Evolutionary conservation across 805 yeast species (phyloP).

Genomic region (Ogataea nitratoaversa): DNA sequence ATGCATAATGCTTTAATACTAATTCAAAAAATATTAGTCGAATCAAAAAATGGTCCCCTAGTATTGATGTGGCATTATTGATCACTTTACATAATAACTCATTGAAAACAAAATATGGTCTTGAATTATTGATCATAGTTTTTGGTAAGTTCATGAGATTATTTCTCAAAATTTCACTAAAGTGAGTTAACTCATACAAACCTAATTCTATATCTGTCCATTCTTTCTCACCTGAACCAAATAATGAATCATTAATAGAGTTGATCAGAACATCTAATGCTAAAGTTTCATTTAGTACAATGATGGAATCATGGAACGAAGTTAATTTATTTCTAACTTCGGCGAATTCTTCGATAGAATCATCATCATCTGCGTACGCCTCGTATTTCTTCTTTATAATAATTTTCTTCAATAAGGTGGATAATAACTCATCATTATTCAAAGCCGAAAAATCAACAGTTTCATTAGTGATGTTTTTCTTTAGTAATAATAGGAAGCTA

Average conservation of each 20-base stretch:
- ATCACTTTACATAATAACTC: conserved; percentile 51
- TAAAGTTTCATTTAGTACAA: conserved; percentile 36
- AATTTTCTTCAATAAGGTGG: conserved; percentile 61
- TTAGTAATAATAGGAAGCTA: conserved; percentile 66
- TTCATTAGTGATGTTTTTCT: conserved; percentile 43
- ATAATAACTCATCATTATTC: conserved; percentile 45
- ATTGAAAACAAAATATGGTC: conserved; percentile 59
- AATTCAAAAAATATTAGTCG: conserved; percentile 82
- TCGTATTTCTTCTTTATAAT: conserved; percentile 79
- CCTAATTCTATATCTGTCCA: conserved; percentile 91
- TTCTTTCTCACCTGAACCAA: conserved; percentile 28
- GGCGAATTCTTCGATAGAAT: conserved; percentile 68
- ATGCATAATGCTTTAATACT: conserved; percentile 70
- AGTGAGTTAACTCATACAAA: conserved; percentile 71
- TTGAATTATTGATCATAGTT: conserved; percentile 57
- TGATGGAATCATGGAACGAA: conserved; percentile 79
- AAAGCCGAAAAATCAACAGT: conserved; percentile 27
- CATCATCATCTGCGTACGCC: conserved; percentile 62
- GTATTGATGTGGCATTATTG: conserved; percentile 32
- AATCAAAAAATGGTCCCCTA: conserved; percentile 72
- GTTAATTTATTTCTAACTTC: conserved; percentile 75
- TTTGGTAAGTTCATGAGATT: conserved; percentile 71
- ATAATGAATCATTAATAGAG: conserved; percentile 46
- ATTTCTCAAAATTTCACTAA: conserved; percentile 75
- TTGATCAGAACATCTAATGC: conserved; percentile 33